Evolutionary conservation across 768 basidiomycete genomes (phyloP).

Genomic region (Zangia roseola): DNA sequence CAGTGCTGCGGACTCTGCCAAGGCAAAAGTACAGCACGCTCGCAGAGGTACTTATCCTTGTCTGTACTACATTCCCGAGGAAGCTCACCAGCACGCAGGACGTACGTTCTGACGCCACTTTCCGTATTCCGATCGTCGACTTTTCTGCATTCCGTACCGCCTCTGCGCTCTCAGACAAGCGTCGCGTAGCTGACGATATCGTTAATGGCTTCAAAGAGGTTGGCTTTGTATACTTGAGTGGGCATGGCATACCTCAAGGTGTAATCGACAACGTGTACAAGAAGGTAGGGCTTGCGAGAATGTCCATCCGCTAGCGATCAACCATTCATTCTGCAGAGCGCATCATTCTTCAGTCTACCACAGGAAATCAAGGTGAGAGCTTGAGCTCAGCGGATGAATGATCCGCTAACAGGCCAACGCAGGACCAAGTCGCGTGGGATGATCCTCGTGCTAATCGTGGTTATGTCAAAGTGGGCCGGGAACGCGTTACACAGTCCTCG

Average conservation of each 20-base stretch:
- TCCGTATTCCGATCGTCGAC: constrained; percentile 76
- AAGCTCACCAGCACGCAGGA: constrained; percentile 27
- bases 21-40: constrained; percentile 23
- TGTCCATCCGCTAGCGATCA: not conserved
- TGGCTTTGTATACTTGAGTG: constrained; percentile 76
- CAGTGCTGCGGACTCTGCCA: constrained; percentile 1
- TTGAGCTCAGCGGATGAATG: not conserved
- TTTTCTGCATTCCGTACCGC: constrained; percentile 65
- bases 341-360: constrained; percentile 70
- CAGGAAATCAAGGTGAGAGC: constrained; percentile 52
- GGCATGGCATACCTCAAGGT: constrained; percentile 64
- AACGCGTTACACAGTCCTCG: constrained; percentile 74
- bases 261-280: constrained; percentile 60
- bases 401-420: not conserved
- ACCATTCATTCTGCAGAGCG: constrained; percentile 50
- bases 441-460: constrained; percentile 85
- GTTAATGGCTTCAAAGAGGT: constrained; percentile 76
- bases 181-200: constrained; percentile 61
- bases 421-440: constrained; percentile 75
- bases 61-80: not conserved
- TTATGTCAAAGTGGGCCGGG: constrained; percentile 77
- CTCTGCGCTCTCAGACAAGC: constrained; percentile 52
- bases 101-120: constrained; percentile 38
- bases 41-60: constrained; percentile 18
- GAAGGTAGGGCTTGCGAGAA: constrained; percentile 46